Conservation (phyloP, 371 early-diverging fungal genomes). For the Mucor mucedo region DNA sequence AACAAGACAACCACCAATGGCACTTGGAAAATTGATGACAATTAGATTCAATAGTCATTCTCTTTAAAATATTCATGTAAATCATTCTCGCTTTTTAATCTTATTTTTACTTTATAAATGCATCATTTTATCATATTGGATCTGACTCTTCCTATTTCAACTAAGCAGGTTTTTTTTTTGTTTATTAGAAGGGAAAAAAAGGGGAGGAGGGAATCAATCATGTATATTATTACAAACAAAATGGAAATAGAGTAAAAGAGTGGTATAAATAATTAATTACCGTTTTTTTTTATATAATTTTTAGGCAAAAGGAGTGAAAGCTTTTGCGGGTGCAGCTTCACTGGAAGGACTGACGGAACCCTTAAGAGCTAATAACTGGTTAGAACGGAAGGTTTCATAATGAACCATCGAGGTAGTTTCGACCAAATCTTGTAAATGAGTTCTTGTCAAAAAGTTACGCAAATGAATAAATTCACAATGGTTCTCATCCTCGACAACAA, state of each 20-base stretch:
- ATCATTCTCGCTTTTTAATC: not conserved
- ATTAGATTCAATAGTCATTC: not conserved
- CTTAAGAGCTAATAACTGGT: conserved; percentile 84
- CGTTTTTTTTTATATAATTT: not conserved
- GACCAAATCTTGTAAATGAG: conserved; percentile 85
- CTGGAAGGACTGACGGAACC: conserved; percentile 52
- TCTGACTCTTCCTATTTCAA: too few species aligned
- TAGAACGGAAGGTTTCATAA: conserved; percentile 90
- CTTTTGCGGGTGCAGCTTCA: conserved; percentile 23
- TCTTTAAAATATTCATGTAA: not conserved
- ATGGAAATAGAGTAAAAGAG: not conserved
- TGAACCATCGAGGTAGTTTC: conserved; percentile 87
- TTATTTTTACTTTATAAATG: too few species aligned
- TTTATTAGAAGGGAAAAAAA: not conserved
- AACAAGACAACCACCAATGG: conserved; percentile 33
- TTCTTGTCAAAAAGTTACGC: conserved; percentile 85
- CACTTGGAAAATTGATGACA: conserved; percentile 52
- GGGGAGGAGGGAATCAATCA: not conserved
- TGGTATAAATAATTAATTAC: too few species aligned
- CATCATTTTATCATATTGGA: too few species aligned
- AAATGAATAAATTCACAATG: conserved; percentile 84
- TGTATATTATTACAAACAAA: not conserved
- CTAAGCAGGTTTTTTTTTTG: too few species aligned
- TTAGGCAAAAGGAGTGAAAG: conserved; percentile 46
- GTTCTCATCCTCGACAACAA: conserved; percentile 73